Conservation (phyloP, 2,329 filamentous ascomycete species). For the Rhynchosporium agropyri region DNA sequence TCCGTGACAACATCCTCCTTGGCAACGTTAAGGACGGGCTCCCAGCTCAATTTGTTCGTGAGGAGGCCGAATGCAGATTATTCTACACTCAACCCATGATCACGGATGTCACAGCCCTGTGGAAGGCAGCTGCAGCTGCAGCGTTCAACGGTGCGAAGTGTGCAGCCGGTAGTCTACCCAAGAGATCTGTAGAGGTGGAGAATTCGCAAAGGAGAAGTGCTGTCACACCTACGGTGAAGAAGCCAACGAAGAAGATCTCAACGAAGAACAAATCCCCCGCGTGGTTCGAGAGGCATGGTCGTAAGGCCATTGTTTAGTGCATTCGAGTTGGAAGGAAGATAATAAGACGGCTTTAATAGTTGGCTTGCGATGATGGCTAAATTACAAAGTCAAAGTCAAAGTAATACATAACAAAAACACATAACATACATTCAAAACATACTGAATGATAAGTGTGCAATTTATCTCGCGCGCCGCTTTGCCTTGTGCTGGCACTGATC, state of each 20-base stretch:
- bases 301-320: slow-evolving; percentile 23
- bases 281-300: slow-evolving; percentile 26
- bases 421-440: neutral
- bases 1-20: slow-evolving; percentile 44
- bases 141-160: slow-evolving; percentile 48
- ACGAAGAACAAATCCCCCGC: slow-evolving; percentile 10
- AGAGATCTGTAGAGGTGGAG: slow-evolving; percentile 22
- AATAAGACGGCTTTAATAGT: neutral
- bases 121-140: slow-evolving; percentile 49
- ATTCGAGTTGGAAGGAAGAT: neutral
- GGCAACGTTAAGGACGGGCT: slow-evolving; percentile 43
- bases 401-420: neutral
- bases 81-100: slow-evolving; percentile 60
- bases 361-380: neutral
- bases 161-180: slow-evolving; percentile 35
- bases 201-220: neutral
- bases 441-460: no score
- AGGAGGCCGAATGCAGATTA: slow-evolving; percentile 62
- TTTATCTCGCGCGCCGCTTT: no score
- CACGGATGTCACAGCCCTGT: slow-evolving; percentile 53
- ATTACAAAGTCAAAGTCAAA: neutral
- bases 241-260: slow-evolving; percentile 1
- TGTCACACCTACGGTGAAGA: neutral
- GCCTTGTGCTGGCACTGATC: no score
- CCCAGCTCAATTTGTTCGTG: slow-evolving; percentile 62